These are phyloP conservation scores for Endoconidiophora polonica DNA, from an alignment of 2,329 filamentous ascomycete genomes.

Conservation along the genomic window DNA sequence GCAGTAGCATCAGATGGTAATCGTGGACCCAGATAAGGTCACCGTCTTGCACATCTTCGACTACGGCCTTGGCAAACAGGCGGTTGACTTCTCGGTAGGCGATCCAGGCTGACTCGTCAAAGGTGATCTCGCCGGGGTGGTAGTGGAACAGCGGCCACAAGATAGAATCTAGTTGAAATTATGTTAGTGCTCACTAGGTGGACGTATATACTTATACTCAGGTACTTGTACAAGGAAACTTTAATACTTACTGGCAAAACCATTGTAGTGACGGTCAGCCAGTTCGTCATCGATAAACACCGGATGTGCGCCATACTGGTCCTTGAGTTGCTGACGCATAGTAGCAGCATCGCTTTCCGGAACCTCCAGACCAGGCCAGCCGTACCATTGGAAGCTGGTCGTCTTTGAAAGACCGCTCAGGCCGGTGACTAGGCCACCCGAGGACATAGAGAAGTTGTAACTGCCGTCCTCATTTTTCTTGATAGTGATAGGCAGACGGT, in stretches of 20 bases:
- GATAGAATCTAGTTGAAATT: slow-evolving; percentile 54
- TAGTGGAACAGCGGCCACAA: slow-evolving; percentile 98
- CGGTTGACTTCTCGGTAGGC: slow-evolving; percentile 89
- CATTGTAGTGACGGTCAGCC: slow-evolving; percentile 92
- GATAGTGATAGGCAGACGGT: slow-evolving; percentile 90
- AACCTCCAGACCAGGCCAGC: slow-evolving; percentile 87
- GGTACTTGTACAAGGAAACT: not conserved
- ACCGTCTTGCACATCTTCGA: slow-evolving; percentile 75
- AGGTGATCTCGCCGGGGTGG: slow-evolving; percentile 94
- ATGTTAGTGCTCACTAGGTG: not conserved
- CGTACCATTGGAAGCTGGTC: slow-evolving; percentile 95
- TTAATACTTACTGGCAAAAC: slow-evolving; percentile 65
- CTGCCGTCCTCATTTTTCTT: slow-evolving; percentile 82
- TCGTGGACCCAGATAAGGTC: slow-evolving; percentile 98
- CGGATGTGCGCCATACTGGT: slow-evolving; percentile 77
- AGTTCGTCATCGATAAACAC: slow-evolving; percentile 90
- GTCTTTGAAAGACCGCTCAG: slow-evolving; percentile 82
- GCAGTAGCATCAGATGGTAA: slow-evolving; percentile 94
- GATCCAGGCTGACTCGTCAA: slow-evolving; percentile 86
- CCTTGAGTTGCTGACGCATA: slow-evolving; percentile 62
- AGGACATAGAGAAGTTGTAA: slow-evolving; percentile 93
- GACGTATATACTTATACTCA: not conserved
- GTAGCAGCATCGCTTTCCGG: slow-evolving; percentile 63
- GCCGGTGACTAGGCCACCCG: slow-evolving; percentile 85
- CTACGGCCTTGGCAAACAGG: slow-evolving; percentile 76